Evolutionary conservation across 2,329 filamentous ascomycete species (phyloP).

Genomic region (Alternaria brassicicola): DNA sequence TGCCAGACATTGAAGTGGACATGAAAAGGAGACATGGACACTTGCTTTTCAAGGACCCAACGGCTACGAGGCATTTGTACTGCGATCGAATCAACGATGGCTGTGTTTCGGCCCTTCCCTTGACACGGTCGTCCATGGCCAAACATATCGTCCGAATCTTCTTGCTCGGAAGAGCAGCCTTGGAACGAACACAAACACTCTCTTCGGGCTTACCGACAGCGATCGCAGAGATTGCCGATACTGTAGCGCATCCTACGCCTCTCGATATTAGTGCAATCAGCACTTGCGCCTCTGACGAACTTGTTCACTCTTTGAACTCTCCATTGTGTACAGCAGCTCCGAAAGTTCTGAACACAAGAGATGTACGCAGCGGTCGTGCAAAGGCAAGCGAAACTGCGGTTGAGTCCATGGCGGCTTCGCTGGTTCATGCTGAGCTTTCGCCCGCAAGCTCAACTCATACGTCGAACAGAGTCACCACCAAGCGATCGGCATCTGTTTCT

Average conservation of each 20-base stretch:
- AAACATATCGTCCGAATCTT: conserved; percentile 7
- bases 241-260: not conserved
- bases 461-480: not conserved
- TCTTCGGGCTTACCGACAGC: not conserved
- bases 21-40: not conserved
- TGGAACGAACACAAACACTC: not conserved
- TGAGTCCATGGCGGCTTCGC: not conserved
- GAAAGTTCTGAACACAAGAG: not conserved
- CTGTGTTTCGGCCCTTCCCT: not conserved
- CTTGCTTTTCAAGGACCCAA: not conserved
- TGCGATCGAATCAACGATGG: not conserved
- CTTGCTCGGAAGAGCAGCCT: not conserved
- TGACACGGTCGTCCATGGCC: conserved; percentile 1
- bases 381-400: not conserved
- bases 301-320: not conserved
- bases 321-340: not conserved
- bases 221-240: not conserved
- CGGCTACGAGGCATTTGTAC: not conserved
- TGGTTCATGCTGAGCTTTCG: not conserved
- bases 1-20: not conserved
- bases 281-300: not conserved
- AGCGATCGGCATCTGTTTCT: not conserved
- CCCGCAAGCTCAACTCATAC: not conserved
- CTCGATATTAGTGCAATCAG: not conserved
- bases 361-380: not conserved